These are phyloP conservation scores for Juglanconis sp. DNA, from an alignment of 2,329 filamentous ascomycete species.

Conservation along the genomic window DNA sequence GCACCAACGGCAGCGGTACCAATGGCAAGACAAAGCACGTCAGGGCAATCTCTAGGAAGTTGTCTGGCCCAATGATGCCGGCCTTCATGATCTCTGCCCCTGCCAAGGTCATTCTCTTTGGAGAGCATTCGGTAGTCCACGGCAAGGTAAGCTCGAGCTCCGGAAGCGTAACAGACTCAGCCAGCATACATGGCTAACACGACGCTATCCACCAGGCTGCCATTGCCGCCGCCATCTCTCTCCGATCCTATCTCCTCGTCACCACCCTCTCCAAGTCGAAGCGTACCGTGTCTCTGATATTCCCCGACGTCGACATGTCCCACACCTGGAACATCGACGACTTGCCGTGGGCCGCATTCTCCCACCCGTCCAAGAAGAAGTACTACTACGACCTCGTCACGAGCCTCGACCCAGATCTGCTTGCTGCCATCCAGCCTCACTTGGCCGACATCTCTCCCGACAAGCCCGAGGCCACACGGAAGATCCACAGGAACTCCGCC, in stretches of 20 bases:
- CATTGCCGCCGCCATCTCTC: slow-evolving; percentile 89
- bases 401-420: slow-evolving; percentile 75
- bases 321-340: slow-evolving; percentile 95
- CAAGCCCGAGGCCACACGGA: slow-evolving; percentile 68
- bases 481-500: slow-evolving; percentile 79
- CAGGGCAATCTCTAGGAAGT: slow-evolving; percentile 49
- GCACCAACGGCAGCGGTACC: background rate
- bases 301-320: slow-evolving; percentile 83
- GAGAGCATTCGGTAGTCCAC: slow-evolving; percentile 96
- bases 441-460: slow-evolving; percentile 67
- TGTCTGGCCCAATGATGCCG: slow-evolving; percentile 69
- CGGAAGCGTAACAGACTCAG: background rate
- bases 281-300: slow-evolving; percentile 81
- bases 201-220: slow-evolving; percentile 57
- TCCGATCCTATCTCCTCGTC: slow-evolving; percentile 94
- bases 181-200: slow-evolving; percentile 11
- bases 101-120: slow-evolving; percentile 97
- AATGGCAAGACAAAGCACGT: slow-evolving; percentile 30
- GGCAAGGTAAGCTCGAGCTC: slow-evolving; percentile 64
- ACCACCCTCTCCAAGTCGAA: slow-evolving; percentile 90
- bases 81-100: slow-evolving; percentile 97
- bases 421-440: slow-evolving; percentile 77
- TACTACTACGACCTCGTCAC: slow-evolving; percentile 90
- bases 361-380: slow-evolving; percentile 81
- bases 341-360: slow-evolving; percentile 82